Conservation (phyloP, 768 basidiomycete genomes). For the Lactifluus pinguis region DNA sequence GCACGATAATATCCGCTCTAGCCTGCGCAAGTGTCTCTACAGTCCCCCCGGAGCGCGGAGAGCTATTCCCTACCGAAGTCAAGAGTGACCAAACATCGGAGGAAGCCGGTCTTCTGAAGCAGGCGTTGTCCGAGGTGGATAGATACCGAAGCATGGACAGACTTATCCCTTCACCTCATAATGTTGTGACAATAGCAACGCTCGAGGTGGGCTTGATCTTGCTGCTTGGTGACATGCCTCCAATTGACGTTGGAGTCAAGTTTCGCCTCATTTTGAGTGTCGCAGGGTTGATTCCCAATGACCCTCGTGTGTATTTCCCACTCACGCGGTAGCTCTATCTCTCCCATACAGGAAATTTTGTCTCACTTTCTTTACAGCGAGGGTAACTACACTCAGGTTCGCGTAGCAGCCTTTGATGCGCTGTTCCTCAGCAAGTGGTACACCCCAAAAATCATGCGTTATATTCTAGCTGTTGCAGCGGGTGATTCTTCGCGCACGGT, state of each 20-base stretch:
- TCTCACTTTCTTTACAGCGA: constrained; percentile 44
- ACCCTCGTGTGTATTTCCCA: constrained; percentile 71
- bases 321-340: constrained; percentile 59
- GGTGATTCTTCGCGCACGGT: constrained; percentile 77
- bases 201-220: constrained; percentile 53
- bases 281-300: constrained; percentile 69
- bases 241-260: constrained; percentile 31
- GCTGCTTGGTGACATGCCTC: not conserved
- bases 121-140: constrained; percentile 74
- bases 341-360: not conserved
- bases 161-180: constrained; percentile 89
- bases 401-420: constrained; percentile 90
- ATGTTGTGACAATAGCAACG: constrained; percentile 84
- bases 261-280: constrained; percentile 73
- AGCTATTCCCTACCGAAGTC: constrained; percentile 60
- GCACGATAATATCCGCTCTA: constrained; percentile 73
- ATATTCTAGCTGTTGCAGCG: constrained; percentile 79
- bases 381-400: constrained; percentile 88
- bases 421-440: constrained; percentile 88
- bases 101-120: constrained; percentile 60
- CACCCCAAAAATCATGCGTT: constrained; percentile 73
- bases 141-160: constrained; percentile 93
- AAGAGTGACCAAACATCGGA: constrained; percentile 58
- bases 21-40: constrained; percentile 72
- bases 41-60: constrained; percentile 71